Evolutionary conservation across 495 filamentous ascomycete species (phyloP), one percentile per base, ranked within the genome.

Genomic region (Aspergillus panamensis): DNA sequence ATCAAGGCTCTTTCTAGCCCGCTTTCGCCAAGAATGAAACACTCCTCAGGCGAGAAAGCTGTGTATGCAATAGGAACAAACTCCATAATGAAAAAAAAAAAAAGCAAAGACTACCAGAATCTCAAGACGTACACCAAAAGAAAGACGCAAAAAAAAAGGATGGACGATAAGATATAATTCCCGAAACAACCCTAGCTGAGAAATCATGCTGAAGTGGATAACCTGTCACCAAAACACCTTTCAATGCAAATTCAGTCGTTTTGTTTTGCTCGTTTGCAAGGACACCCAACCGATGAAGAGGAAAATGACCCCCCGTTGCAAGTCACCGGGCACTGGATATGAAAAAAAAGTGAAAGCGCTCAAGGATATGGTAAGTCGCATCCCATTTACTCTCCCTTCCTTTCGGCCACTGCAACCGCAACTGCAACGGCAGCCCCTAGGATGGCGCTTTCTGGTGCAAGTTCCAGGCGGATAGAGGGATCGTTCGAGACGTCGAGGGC

Each of bases 341-440:
- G 9, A 19, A 20, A 5, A 16, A 19, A 19, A 21, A n/a, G n/a
- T 10, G 9, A 19, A 45, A 45, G 9, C 5, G 17, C 16, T 2
- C 16, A 19, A 21, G 16, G 7, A 21, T 21, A 10, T 17, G 17
- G n/a, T 21, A 7, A 20, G n/a, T 6, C n/a, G 14, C 32, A 51
- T 17, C 19, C 17, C 20, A 30, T 17, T 20, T 57, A 42, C 45
- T 59, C 59, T 2, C 43, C 13, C 25, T 58, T 62, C 21, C 55
- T 60, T 8, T 63, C 70, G 2, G 73, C 64, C n/a, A 78, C 73
- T 21, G 72, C 77, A 59, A 82, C 73, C 25, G 80, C 82, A 8
- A 77, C 82, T 6, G 83, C 79, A 44, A 85, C 82, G 0, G 78
- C 82, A 7, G 81, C 82, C 8, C 82, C 82, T 8, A 82, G 57